Percentiles rank a stretch among this genome's conserved stretches.
Evolutionary conservation across 2,329 filamentous ascomycete genomes (phyloP).

Genomic region (Trichoderma guizhouense): DNA sequence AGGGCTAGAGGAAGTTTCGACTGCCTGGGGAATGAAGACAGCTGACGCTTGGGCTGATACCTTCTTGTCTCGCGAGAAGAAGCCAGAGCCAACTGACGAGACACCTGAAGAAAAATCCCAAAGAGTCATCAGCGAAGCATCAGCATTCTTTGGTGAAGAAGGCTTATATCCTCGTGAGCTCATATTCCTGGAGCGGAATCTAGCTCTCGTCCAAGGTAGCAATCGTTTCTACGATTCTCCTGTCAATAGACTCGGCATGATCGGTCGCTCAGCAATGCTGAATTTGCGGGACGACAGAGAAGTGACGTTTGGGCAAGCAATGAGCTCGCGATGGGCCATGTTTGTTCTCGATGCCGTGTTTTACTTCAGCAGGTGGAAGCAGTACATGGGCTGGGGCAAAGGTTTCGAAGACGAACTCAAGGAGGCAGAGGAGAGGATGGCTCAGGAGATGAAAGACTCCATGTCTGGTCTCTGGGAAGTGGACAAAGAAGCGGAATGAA

Average conservation of each 20-base stretch:
- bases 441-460: conserved; percentile 13
- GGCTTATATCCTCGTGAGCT: conserved; percentile 9
- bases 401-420: conserved; percentile 12
- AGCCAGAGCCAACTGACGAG: neutral
- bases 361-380: conserved; percentile 9
- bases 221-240: conserved; percentile 15
- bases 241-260: conserved; percentile 11
- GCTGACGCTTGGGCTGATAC: conserved; percentile 10
- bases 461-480: conserved; percentile 9
- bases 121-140: neutral
- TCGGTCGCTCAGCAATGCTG: conserved; percentile 15
- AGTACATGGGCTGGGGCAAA: conserved; percentile 15
- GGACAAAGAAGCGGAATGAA: neutral
- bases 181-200: conserved; percentile 9
- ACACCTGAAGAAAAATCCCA: conserved; percentile 8
- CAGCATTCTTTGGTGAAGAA: conserved; percentile 4
- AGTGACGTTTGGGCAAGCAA: neutral
- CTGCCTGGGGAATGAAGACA: conserved; percentile 11
- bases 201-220: conserved; percentile 12
- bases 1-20: conserved; percentile 5
- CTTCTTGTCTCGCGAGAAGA: conserved; percentile 14
- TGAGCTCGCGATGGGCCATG: conserved; percentile 10
- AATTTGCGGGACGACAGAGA: neutral
- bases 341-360: conserved; percentile 15
- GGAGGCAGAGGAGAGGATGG: conserved; percentile 16